Conservation (phyloP, 306 rosid species). For the Glycine tomentella region DNA sequence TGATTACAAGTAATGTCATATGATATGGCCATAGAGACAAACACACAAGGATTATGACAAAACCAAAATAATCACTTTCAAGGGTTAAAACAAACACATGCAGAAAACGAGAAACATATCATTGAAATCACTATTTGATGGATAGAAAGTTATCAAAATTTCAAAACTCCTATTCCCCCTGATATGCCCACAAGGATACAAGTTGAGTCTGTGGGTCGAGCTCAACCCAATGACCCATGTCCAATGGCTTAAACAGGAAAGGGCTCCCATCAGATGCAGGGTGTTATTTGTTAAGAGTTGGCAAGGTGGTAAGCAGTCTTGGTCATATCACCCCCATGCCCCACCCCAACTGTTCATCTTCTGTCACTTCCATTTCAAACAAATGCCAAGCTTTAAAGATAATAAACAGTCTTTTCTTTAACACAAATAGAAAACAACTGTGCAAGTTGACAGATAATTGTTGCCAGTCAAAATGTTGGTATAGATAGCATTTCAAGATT, state of each 20-base stretch:
- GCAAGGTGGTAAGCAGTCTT: background rate
- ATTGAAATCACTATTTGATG: conserved; percentile 26
- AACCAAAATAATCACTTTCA: conserved; percentile 27
- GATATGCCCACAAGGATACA: background rate
- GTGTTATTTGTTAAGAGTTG: background rate
- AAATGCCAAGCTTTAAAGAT: conserved; percentile 29
- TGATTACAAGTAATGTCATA: conserved; percentile 16
- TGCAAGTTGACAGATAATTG: conserved; percentile 18
- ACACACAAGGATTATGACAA: background rate
- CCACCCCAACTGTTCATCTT: background rate
- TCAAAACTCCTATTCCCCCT: background rate
- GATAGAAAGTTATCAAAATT: conserved; percentile 22
- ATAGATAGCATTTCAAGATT: conserved; percentile 43
- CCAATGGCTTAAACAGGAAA: background rate
- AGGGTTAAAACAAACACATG: conserved; percentile 10
- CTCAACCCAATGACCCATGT: background rate
- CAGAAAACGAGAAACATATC: conserved; percentile 8
- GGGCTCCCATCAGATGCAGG: background rate
- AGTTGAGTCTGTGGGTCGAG: background rate
- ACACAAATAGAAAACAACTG: background rate
- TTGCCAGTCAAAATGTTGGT: conserved; percentile 17
- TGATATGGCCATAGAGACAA: conserved; percentile 7
- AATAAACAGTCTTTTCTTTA: conserved; percentile 17
- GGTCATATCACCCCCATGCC: background rate
- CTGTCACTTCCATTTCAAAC: conserved; percentile 34